phyloP scores from a whole-genome alignment of 805 yeast genomes.

The Isabelozyma pseudorhagii region DNA sequence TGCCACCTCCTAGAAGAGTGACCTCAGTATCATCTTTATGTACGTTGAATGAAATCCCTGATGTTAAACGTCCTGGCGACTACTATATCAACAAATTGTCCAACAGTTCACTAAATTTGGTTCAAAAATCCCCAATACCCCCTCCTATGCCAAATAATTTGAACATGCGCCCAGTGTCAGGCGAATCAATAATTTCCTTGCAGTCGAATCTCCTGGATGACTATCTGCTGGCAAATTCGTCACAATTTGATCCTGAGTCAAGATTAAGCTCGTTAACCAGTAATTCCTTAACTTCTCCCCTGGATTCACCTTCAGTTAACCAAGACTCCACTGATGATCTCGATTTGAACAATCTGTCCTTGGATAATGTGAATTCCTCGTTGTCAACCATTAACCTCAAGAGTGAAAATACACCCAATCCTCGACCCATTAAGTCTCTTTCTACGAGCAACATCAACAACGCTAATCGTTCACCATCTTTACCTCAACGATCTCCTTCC shows the following conservation, averaged over 20 bases:
- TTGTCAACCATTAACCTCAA: conserved; percentile 7
- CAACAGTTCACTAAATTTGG: conserved; percentile 15
- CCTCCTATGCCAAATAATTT: background rate
- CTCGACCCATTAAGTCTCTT: background rate
- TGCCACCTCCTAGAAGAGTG: conserved; percentile 19
- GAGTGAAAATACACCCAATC: background rate
- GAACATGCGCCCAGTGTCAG: conserved; percentile 24
- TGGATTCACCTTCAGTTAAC: conserved; percentile 12
- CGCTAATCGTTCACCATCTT: background rate
- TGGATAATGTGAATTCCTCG: conserved; percentile 3
- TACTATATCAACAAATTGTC: conserved; percentile 32
- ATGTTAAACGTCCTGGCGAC: conserved; percentile 39
- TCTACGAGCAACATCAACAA: background rate
- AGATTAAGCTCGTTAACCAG: conserved; percentile 37
- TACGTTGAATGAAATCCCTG: conserved; percentile 11
- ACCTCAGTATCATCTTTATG: conserved; percentile 23
- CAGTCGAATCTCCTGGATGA: conserved; percentile 36
- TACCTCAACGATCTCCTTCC: conserved; percentile 9
- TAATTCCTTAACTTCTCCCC: conserved; percentile 17
- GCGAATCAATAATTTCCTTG: conserved; percentile 29
- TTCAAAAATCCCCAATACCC: conserved; percentile 3
- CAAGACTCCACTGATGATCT: background rate
- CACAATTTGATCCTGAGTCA: conserved; percentile 36
- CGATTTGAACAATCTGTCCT: background rate
- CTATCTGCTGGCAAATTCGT: conserved; percentile 25